Base-by-base conservation (phyloP, 257 asterid genomes). In the Fraxinus pennsylvanica region DNA sequence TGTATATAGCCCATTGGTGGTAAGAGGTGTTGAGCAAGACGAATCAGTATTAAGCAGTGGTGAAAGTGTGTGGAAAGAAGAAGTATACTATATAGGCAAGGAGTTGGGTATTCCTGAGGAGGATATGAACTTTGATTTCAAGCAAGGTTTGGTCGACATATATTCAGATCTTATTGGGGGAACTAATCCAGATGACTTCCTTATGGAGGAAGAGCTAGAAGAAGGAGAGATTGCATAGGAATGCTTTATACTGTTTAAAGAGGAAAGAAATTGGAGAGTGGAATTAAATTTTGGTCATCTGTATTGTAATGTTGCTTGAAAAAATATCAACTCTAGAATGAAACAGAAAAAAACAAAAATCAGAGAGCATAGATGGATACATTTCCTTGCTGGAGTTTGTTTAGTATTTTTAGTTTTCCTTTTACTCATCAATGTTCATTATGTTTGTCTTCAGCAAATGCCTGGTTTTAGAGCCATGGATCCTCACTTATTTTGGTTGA, bases 91-190 rank as follows among this genome's bases (percentile, higher is more conserved):
- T 29, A 38, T 36, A 2, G 29, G 36, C 45, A 15, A 86, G 81
- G 88, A 88, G 52, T 73, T 87, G 41, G 73, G 81, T 78, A 81
- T 74, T 68, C 81, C 79, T 79, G 85, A 84, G 21, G 89, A 86
- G 21, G 89, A 86, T 39, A 78, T 81, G 71, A 86, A 87, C 59
- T 82, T 88, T 70, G 89, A 84, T 36, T 84, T 91, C 9, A 90
- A 84, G 71, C 82, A 86, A 47, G 82, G 79, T 47, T 63, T 86
- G 59, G 75, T 76, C 8, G 87, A 87, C 27, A 54, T 84, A 36
- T 84, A 73, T 80, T 67, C 88, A 4, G 85, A 87, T 71, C 71
- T 87, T 65, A 59, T 79, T 13, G 77, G 77, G 59, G 86, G 77
- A 41, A 54, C 78, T 17, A 84, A 78, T 63, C 21, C 83, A 5